These are phyloP conservation scores for Cucumis melo DNA, from an alignment of 306 rosid species.

Conservation along the genomic window DNA sequence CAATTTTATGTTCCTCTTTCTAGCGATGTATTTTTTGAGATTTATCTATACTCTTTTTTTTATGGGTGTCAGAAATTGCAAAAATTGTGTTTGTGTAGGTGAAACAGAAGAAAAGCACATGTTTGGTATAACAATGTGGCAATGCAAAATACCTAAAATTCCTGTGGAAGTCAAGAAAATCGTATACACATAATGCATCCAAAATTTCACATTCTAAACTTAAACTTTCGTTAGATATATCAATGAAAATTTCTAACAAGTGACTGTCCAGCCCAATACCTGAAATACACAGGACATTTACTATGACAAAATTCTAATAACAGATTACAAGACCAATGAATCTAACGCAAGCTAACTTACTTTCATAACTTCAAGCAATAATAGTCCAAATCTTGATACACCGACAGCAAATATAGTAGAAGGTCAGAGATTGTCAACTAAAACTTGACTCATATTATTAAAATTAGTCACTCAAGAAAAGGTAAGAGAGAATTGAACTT, in stretches of 20 bases:
- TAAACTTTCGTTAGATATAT: neutral
- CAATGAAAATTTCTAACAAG: too few species aligned
- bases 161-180: neutral
- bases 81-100: neutral
- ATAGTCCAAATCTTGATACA: too few species aligned
- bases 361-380: too few species aligned
- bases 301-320: too few species aligned
- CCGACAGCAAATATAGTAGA: too few species aligned
- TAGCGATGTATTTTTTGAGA: neutral
- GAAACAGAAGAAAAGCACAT: neutral
- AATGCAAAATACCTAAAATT: neutral
- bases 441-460: too few species aligned
- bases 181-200: neutral
- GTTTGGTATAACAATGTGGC: neutral
- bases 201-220: neutral
- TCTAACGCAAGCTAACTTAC: too few species aligned
- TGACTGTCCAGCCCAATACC: too few species aligned
- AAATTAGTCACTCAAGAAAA: too few species aligned
- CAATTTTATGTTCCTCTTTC: conserved; percentile 1
- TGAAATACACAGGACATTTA: too few species aligned
- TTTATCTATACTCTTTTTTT: neutral
- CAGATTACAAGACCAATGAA: too few species aligned
- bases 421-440: too few species aligned
- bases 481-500: neutral
- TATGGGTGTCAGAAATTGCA: neutral